Evolutionary conservation across 116 monocot species (phyloP).

Genomic region (Iris pallida): DNA sequence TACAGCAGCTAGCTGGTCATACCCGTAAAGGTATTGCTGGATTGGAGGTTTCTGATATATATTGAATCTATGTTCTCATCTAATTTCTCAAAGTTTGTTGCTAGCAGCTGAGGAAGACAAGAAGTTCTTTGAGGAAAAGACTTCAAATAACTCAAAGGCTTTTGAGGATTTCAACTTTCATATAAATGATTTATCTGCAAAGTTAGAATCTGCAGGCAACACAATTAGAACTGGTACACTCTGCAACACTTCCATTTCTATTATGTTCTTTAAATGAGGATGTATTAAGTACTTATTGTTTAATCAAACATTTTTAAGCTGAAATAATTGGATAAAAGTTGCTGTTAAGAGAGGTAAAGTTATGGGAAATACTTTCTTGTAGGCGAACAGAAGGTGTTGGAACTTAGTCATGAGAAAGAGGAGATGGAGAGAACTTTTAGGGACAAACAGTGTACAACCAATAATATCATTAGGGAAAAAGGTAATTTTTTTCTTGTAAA

Average conservation of each 20-base stretch:
- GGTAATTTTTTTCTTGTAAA: constrained; percentile 29
- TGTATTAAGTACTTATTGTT: not conserved
- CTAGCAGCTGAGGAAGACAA: constrained; percentile 85
- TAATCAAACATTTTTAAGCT: constrained; percentile 7
- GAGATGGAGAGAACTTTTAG: constrained; percentile 45
- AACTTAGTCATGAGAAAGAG: constrained; percentile 61
- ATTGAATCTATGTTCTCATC: not conserved
- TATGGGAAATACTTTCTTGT: constrained; percentile 1
- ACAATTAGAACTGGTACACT: constrained; percentile 48
- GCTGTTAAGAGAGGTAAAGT: not conserved
- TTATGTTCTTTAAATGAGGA: not conserved
- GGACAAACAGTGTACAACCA: constrained; percentile 32
- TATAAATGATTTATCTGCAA: constrained; percentile 45
- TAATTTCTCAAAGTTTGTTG: constrained; percentile 10
- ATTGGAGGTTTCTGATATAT: not conserved
- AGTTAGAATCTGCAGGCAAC: constrained; percentile 52
- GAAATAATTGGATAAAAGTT: not conserved
- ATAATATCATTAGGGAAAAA: constrained; percentile 48
- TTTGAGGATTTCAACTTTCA: constrained; percentile 61
- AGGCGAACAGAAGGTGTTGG: constrained; percentile 63
- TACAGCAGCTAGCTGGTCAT: constrained; percentile 59
- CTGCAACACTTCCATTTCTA: not conserved
- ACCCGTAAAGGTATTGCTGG: constrained; percentile 50
- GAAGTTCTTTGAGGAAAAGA: constrained; percentile 66
- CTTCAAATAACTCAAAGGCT: constrained; percentile 46